Percentiles rank a stretch among this genome's conserved stretches.
These are phyloP conservation scores for Beauveria sp. DNA, from an alignment of 2,329 filamentous ascomycete species.

Conservation along the genomic window DNA sequence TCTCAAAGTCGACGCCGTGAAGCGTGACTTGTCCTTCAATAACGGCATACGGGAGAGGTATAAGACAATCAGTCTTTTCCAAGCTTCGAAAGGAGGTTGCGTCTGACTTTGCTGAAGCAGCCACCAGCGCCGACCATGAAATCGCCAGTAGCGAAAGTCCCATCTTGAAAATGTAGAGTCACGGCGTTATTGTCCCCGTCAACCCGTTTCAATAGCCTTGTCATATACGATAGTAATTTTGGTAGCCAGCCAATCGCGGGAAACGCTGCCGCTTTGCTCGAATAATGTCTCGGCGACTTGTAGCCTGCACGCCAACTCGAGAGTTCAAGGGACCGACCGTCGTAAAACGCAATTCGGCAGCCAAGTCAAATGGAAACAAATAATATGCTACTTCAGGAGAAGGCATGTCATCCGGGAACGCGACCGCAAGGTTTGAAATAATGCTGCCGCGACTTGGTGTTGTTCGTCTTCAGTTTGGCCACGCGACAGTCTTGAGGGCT, in stretches of 20 bases:
- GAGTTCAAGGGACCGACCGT: conserved; percentile 2
- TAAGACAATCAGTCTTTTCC: conserved; percentile 19
- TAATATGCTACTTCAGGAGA: conserved; percentile 16
- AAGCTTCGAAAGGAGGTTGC: conserved; percentile 20
- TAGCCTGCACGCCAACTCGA: conserved; percentile 16
- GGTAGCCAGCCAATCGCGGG: conserved; percentile 18
- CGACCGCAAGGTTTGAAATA: conserved; percentile 15
- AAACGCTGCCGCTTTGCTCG: conserved; percentile 22
- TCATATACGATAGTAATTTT: conserved; percentile 29
- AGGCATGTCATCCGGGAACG: conserved; percentile 10
- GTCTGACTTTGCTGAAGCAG: conserved; percentile 27
- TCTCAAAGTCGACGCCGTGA: conserved; percentile 19
- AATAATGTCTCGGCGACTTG: conserved; percentile 20
- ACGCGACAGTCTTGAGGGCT: too few species aligned
- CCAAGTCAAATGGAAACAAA: conserved; percentile 19
- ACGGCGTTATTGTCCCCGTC: conserved; percentile 27
- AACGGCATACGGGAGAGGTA: conserved; percentile 19
- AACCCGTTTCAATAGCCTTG: conserved; percentile 27
- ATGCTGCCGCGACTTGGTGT: not conserved
- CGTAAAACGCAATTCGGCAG: conserved; percentile 17
- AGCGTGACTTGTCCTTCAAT: conserved; percentile 23
- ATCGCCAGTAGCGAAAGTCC: conserved; percentile 32
- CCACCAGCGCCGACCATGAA: conserved; percentile 44
- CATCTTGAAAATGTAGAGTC: conserved; percentile 36
- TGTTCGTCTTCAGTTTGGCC: too few species aligned